Evolutionary conservation across 2,329 filamentous ascomycete genomes (phyloP).

Genomic region (Sarocladium oryzae): DNA sequence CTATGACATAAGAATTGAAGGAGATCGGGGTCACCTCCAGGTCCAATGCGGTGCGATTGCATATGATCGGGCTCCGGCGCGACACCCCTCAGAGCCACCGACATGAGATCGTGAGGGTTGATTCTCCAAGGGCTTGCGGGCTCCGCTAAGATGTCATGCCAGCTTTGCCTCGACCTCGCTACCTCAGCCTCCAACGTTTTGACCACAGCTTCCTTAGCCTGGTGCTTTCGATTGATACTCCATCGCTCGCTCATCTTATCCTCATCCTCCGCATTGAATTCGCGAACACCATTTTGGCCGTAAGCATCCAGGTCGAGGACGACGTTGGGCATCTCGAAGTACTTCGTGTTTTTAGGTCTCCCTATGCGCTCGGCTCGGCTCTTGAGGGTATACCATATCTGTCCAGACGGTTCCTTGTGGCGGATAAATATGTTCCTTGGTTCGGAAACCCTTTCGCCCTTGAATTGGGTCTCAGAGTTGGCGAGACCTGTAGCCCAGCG

Average conservation of each 20-base stretch:
- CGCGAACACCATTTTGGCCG: constrained; percentile 35
- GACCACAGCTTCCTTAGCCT: constrained; percentile 20
- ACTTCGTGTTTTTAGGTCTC: constrained; percentile 16
- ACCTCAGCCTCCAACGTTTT: constrained; percentile 21
- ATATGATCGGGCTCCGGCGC: constrained; percentile 4
- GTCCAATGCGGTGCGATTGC: neutral
- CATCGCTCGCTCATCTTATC: constrained; percentile 23
- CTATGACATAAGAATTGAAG: constrained; percentile 17
- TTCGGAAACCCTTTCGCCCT: neutral
- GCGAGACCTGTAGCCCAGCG: neutral
- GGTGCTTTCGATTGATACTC: constrained; percentile 17
- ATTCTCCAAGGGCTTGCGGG: constrained; percentile 30
- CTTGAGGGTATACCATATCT: constrained; percentile 10
- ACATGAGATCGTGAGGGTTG: constrained; percentile 36
- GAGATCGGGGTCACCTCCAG: constrained; percentile 1
- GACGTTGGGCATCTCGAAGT: constrained; percentile 34
- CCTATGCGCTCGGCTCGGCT: neutral
- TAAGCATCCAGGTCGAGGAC: constrained; percentile 48
- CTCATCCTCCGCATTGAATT: constrained; percentile 30
- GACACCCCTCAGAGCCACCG: constrained; percentile 27
- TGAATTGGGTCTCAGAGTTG: neutral
- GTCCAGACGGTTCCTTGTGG: neutral
- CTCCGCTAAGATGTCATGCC: constrained; percentile 18
- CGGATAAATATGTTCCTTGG: neutral
- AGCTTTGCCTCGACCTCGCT: constrained; percentile 14